phyloP scores from a whole-genome alignment of 2,329 filamentous ascomycete species.

The Trichoderma cornu-damae region DNA sequence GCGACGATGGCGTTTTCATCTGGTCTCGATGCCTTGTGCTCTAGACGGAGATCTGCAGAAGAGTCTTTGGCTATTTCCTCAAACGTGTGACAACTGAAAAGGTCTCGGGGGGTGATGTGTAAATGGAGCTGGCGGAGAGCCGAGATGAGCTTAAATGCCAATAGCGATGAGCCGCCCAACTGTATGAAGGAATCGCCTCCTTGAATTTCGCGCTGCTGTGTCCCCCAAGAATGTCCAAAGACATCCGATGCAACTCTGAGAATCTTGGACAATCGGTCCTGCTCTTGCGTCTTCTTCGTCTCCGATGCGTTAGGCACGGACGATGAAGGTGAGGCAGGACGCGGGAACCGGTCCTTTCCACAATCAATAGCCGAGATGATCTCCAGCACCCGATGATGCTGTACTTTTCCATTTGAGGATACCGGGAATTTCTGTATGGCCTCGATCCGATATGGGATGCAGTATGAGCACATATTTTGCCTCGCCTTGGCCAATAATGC shows the following conservation, averaged over 20 bases:
- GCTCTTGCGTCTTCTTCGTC: not conserved
- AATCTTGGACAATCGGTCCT: not conserved
- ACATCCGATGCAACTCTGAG: not conserved
- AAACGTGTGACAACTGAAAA: constrained; percentile 11
- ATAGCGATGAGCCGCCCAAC: constrained; percentile 13
- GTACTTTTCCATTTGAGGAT: constrained; percentile 15
- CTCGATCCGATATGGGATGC: constrained; percentile 8
- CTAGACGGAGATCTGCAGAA: not conserved
- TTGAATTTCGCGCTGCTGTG: not conserved
- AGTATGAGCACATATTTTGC: constrained; percentile 10
- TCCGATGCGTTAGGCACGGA: not conserved
- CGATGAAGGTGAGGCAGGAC: not conserved
- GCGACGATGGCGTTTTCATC: not conserved
- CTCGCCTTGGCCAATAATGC: not conserved
- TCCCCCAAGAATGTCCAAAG: not conserved
- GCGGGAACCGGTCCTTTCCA: not conserved
- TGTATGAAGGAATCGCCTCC: constrained; percentile 3
- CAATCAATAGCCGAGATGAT: not conserved
- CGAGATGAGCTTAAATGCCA: constrained; percentile 11
- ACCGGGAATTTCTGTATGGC: not conserved
- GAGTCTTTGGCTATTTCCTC: not conserved
- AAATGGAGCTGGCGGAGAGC: constrained; percentile 4
- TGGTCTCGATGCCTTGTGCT: not conserved
- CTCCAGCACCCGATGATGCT: not conserved
- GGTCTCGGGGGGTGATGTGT: not conserved